A percentile compares a stretch with the other conserved stretches of the same genome.
These are phyloP conservation scores for Dactylellina parvicollis DNA, from an alignment of 2,329 filamentous ascomycete species.

Conservation along the genomic window DNA sequence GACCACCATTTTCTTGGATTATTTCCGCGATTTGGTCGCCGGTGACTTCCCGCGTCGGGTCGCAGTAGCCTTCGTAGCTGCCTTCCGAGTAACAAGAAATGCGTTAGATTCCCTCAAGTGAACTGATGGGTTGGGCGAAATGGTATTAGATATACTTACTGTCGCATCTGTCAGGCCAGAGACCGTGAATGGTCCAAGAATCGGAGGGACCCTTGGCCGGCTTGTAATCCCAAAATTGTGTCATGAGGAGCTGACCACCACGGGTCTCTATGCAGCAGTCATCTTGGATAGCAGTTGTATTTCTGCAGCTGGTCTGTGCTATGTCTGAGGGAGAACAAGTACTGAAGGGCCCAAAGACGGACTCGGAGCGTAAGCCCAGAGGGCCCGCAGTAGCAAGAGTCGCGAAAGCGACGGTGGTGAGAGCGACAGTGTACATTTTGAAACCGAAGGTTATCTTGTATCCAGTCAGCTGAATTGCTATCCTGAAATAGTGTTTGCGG, in stretches of 20 bases:
- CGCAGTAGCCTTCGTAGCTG: constrained; percentile 68
- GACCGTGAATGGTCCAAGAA: constrained; percentile 58
- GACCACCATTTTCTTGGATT: constrained; percentile 65
- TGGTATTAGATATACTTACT: constrained; percentile 59
- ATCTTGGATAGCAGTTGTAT: constrained; percentile 64
- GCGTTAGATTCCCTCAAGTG: not conserved
- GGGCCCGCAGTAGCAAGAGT: constrained; percentile 23
- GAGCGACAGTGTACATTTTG: constrained; percentile 20
- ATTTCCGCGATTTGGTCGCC: constrained; percentile 67
- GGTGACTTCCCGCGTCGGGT: constrained; percentile 66
- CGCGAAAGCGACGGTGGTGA: constrained; percentile 23
- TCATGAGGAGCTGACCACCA: constrained; percentile 68
- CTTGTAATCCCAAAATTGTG: constrained; percentile 71
- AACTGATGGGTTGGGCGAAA: not conserved
- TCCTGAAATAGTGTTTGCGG: not conserved
- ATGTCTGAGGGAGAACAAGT: constrained; percentile 35
- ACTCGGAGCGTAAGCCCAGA: constrained; percentile 8
- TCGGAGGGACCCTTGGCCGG: constrained; percentile 69
- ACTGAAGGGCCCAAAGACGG: constrained; percentile 34
- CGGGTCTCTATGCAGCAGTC: constrained; percentile 71
- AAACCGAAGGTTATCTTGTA: not conserved
- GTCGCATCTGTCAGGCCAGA: constrained; percentile 67
- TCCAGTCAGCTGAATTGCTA: not conserved
- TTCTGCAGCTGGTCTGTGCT: constrained; percentile 65
- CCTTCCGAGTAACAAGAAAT: constrained; percentile 5